phyloP scores from a whole-genome alignment of 1,284 basidiomycete species.

The Clitocybe nebularis region DNA sequence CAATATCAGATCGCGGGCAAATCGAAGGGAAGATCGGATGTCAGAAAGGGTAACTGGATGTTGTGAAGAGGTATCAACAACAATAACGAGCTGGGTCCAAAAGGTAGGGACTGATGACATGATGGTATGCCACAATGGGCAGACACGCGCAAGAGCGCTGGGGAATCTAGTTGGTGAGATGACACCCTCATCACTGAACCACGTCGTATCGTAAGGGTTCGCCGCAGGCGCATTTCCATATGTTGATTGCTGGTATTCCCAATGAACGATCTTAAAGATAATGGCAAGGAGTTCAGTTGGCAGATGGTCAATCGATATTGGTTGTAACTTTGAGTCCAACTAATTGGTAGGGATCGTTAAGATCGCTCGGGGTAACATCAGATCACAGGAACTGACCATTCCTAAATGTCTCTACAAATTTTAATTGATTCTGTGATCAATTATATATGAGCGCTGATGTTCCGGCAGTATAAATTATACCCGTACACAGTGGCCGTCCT shows the following conservation, averaged over 20 bases:
- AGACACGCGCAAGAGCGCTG: not conserved
- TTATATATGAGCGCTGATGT: too few relatives aligned
- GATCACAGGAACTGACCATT: too few relatives aligned
- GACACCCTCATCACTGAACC: not conserved
- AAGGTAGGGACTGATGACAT: not conserved
- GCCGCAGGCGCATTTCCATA: not conserved
- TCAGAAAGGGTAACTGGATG: not conserved
- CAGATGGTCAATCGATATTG: not conserved
- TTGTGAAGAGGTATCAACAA: not conserved
- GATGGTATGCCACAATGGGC: not conserved
- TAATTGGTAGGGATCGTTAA: too few relatives aligned
- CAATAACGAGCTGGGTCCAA: not conserved
- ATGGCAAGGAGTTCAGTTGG: not conserved
- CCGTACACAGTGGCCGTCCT: too few relatives aligned
- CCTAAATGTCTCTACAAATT: too few relatives aligned
- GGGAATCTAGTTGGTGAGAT: not conserved
- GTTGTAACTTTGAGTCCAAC: too few relatives aligned
- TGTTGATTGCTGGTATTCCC: not conserved
- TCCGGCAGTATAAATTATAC: too few relatives aligned
- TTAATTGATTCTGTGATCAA: too few relatives aligned
- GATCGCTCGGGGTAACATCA: too few relatives aligned
- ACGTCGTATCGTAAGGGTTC: not conserved
- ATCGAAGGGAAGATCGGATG: slow-evolving; percentile 1
- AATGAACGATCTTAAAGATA: not conserved
- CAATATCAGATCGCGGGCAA: not conserved